phyloP scores from a whole-genome alignment of 2,329 filamentous ascomycete genomes.

The Fusarium setosum region DNA sequence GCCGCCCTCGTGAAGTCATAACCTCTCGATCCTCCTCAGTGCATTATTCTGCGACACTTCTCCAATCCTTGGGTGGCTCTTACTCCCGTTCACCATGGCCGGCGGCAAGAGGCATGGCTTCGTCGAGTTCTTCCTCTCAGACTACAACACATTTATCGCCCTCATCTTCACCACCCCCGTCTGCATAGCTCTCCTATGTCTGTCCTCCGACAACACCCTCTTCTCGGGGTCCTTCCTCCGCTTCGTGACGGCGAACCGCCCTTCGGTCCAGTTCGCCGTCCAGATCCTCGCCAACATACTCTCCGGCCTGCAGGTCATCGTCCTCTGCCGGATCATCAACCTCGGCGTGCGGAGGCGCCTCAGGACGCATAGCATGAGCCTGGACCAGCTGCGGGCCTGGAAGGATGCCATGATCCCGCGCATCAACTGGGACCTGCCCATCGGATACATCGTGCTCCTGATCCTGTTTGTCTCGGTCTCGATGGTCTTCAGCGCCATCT shows the following conservation, averaged over 20 bases:
- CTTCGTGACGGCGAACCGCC: not conserved
- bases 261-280: slow-evolving; percentile 8
- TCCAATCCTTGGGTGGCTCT: no score
- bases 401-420: slow-evolving; percentile 15
- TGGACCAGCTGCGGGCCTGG: slow-evolving; percentile 17
- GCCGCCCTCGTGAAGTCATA: no score
- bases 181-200: slow-evolving; percentile 11
- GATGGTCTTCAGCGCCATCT: slow-evolving; percentile 28
- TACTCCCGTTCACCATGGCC: slow-evolving; percentile 7
- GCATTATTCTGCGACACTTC: no score
- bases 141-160: slow-evolving; percentile 16
- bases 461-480: slow-evolving; percentile 12
- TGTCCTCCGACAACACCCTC: not conserved
- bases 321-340: slow-evolving; percentile 14
- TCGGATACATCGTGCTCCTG: not conserved
- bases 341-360: slow-evolving; percentile 12
- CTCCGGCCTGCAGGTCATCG: not conserved
- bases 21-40: no score
- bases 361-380: slow-evolving; percentile 18
- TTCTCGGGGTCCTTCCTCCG: slow-evolving; percentile 10
- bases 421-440: slow-evolving; percentile 22
- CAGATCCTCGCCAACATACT: slow-evolving; percentile 16
- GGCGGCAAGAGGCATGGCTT: not conserved
- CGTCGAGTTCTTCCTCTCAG: slow-evolving; percentile 14
- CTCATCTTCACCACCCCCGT: slow-evolving; percentile 13